Conservation (phyloP, 768 basidiomycete genomes). For the Calocybe gangraenosa region DNA sequence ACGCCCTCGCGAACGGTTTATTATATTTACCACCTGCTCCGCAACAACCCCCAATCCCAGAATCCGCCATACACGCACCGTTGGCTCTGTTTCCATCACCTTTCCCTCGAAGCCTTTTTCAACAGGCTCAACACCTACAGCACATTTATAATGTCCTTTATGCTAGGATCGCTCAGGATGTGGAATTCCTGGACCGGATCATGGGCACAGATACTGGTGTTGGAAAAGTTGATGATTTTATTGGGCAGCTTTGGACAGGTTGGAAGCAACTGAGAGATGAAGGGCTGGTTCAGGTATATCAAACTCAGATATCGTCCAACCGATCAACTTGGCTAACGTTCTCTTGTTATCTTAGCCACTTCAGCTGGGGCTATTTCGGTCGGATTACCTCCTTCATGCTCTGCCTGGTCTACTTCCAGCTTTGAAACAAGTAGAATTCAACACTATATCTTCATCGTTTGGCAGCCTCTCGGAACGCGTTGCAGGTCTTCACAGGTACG, state of each 20-base stretch:
- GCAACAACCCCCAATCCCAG: conserved; percentile 46
- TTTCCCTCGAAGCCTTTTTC: conserved; percentile 70
- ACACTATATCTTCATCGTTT: conserved; percentile 93
- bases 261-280: conserved; percentile 76
- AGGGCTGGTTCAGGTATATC: conserved; percentile 42
- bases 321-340: not conserved
- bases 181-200: conserved; percentile 72
- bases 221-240: conserved; percentile 81
- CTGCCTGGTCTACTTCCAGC: conserved; percentile 30
- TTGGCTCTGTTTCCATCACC: conserved; percentile 86
- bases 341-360: conserved; percentile 48
- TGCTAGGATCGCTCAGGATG: conserved; percentile 75
- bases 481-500: conserved; percentile 74
- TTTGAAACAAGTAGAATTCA: conserved; percentile 97
- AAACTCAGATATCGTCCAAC: not conserved
- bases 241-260: conserved; percentile 78
- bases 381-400: conserved; percentile 87
- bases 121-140: conserved; percentile 64
- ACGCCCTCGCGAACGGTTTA: conserved; percentile 81
- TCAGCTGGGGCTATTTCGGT: conserved; percentile 89
- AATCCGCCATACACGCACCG: conserved; percentile 87
- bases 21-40: conserved; percentile 67
- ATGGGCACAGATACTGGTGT: conserved; percentile 81
- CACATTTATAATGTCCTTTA: conserved; percentile 82
- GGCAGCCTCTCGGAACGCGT: conserved; percentile 69